A percentile compares a stretch with the other conserved stretches of the same genome.
phyloP scores from a whole-genome alignment of 73 alveolate genomes.

The Blepharisma japonicum region DNA sequence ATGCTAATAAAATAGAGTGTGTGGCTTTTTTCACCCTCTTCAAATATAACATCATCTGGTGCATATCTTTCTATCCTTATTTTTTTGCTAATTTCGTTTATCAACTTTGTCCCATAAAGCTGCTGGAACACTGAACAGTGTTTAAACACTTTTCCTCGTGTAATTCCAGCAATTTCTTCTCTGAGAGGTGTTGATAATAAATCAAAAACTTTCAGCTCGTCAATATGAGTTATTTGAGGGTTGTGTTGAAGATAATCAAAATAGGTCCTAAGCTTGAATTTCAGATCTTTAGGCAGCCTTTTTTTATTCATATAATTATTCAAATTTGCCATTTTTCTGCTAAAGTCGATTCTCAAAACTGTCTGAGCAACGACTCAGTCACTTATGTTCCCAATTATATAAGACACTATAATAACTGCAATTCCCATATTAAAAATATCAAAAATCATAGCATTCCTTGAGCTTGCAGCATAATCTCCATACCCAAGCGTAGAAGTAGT shows the following conservation, averaged over 20 bases:
- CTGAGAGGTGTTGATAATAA: conserved; percentile 38
- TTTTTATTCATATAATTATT: conserved; percentile 52
- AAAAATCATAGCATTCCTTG: conserved; percentile 28
- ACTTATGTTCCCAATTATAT: conserved; percentile 34
- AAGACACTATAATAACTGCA: conserved; percentile 45
- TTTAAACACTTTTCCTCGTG: conserved; percentile 40
- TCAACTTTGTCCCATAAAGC: conserved; percentile 20
- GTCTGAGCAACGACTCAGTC: conserved; percentile 31
- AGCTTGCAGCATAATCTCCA: conserved; percentile 48
- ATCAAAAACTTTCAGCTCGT: conserved; percentile 42
- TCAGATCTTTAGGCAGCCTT: conserved; percentile 50
- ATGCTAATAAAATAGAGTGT: conserved; percentile 60
- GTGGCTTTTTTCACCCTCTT: conserved; percentile 76
- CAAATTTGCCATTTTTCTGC: conserved; percentile 28
- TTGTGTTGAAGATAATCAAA: conserved; percentile 51
- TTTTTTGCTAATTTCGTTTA: conserved; percentile 37
- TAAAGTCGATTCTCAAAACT: neutral
- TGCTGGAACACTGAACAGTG: conserved; percentile 31
- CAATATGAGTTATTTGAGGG: conserved; percentile 41
- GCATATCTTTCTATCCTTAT: conserved; percentile 61
- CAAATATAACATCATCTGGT: conserved; percentile 70
- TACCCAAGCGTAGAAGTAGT: conserved; percentile 73
- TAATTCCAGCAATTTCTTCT: conserved; percentile 35
- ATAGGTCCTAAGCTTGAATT: conserved; percentile 55
- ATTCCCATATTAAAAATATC: conserved; percentile 32